phyloP scores from a whole-genome alignment of 768 basidiomycete species.

The Cyclocybe cylindracea region DNA sequence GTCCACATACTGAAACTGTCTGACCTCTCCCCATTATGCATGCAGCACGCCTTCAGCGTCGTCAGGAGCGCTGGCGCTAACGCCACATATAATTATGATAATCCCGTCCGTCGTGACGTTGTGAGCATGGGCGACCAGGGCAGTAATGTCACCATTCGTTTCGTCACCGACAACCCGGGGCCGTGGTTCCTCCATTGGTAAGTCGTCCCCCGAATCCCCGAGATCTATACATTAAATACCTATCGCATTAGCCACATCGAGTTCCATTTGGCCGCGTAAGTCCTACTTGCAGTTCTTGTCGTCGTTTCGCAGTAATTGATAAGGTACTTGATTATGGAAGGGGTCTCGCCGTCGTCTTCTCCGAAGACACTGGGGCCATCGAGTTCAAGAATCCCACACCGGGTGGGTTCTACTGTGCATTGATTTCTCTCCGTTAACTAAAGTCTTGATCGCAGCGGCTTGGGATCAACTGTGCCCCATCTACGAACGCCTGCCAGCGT shows the following conservation, averaged over 20 bases:
- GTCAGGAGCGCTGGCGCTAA: conserved; percentile 37
- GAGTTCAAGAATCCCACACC: conserved; percentile 12
- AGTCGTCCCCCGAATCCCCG: conserved; percentile 27
- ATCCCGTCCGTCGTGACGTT: conserved; percentile 34
- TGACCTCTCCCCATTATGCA: background rate
- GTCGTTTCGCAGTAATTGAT: background rate
- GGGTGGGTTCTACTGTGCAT: conserved; percentile 8
- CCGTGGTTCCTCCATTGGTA: conserved; percentile 43
- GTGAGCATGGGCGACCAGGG: conserved; percentile 27
- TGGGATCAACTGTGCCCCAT: conserved; percentile 27
- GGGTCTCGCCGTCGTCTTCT: conserved; percentile 36
- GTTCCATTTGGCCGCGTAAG: conserved; percentile 38
- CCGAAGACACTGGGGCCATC: conserved; percentile 23
- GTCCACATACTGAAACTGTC: background rate
- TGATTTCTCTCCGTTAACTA: no score
- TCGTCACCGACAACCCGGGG: conserved; percentile 55
- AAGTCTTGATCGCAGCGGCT: conserved; percentile 10
- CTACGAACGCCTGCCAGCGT: conserved; percentile 9
- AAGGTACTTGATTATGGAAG: conserved; percentile 9
- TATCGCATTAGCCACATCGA: conserved; percentile 36
- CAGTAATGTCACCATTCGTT: conserved; percentile 49
- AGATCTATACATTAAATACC: conserved; percentile 10
- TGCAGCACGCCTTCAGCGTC: conserved; percentile 44
- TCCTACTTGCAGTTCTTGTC: background rate
- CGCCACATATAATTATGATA: conserved; percentile 35